These are phyloP conservation scores for Backusella circina DNA, from an alignment of 192 early-diverging fungal species.

Conservation along the genomic window DNA sequence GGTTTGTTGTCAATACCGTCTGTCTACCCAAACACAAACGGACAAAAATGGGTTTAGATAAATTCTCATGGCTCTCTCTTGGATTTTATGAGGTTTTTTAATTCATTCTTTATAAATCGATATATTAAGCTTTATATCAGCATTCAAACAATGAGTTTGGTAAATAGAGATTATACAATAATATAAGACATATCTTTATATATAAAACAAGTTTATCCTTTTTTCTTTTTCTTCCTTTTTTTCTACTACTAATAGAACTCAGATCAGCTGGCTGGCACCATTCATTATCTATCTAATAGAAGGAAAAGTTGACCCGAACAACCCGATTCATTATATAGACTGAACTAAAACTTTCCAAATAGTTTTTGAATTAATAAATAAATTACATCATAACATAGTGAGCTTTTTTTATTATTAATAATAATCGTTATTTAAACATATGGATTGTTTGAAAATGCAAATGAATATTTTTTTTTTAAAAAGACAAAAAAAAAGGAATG, in stretches of 20 bases:
- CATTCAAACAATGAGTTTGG: not conserved
- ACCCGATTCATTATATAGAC: not conserved
- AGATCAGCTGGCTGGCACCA: not conserved
- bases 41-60: not conserved
- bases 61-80: not conserved
- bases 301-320: not conserved
- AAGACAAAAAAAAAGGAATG: not conserved
- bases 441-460: not conserved
- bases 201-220: not conserved
- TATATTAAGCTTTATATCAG: not conserved
- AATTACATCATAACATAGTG: not conserved
- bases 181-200: not conserved
- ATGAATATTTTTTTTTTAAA: not conserved
- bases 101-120: not conserved
- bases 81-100: not conserved
- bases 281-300: not conserved
- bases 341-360: not conserved
- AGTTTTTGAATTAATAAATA: no score
- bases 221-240: not conserved
- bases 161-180: not conserved
- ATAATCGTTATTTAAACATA: not conserved
- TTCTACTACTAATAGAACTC: no score
- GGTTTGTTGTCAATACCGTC: not conserved
- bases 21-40: not conserved
- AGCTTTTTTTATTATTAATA: not conserved